These are phyloP conservation scores for Suillus variegatus DNA, from an alignment of 768 basidiomycete species.

Conservation along the genomic window DNA sequence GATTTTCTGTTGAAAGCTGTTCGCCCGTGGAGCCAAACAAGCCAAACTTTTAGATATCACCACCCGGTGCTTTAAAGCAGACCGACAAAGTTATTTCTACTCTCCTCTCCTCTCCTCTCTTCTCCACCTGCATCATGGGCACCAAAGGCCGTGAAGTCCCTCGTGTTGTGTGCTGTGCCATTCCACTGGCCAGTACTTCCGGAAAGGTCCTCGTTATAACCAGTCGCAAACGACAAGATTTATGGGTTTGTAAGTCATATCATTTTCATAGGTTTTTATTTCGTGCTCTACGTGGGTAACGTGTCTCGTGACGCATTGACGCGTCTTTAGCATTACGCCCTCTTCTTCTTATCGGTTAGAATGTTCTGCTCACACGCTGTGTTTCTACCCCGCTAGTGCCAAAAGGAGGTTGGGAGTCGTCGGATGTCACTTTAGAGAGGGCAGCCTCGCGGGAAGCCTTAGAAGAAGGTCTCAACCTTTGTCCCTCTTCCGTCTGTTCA, in stretches of 20 bases:
- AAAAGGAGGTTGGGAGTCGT: constrained; percentile 90
- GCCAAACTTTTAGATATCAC: not conserved
- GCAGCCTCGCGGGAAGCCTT: constrained; percentile 90
- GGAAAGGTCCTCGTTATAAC: constrained; percentile 84
- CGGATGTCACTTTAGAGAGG: constrained; percentile 80
- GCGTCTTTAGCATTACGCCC: constrained; percentile 10
- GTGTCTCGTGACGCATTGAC: constrained; percentile 2
- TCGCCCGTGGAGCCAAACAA: constrained; percentile 1
- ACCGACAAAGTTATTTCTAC: not conserved
- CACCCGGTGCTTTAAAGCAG: not conserved
- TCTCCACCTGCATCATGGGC: constrained; percentile 34
- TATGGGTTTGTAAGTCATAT: constrained; percentile 83
- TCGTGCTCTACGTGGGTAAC: constrained; percentile 6
- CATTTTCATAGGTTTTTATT: constrained; percentile 14
- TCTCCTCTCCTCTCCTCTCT: not conserved
- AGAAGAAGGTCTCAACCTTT: constrained; percentile 95
- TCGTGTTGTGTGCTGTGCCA: constrained; percentile 89
- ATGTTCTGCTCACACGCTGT: constrained; percentile 1
- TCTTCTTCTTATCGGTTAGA: constrained; percentile 7
- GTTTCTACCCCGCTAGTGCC: constrained; percentile 55
- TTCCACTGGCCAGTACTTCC: constrained; percentile 73
- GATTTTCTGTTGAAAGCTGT: not conserved
- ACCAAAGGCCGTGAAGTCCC: constrained; percentile 80
- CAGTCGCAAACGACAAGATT: constrained; percentile 76
- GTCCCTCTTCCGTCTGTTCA: constrained; percentile 72